Conservation (phyloP, 1,284 basidiomycete genomes). For the Ustilago bromivora region DNA sequence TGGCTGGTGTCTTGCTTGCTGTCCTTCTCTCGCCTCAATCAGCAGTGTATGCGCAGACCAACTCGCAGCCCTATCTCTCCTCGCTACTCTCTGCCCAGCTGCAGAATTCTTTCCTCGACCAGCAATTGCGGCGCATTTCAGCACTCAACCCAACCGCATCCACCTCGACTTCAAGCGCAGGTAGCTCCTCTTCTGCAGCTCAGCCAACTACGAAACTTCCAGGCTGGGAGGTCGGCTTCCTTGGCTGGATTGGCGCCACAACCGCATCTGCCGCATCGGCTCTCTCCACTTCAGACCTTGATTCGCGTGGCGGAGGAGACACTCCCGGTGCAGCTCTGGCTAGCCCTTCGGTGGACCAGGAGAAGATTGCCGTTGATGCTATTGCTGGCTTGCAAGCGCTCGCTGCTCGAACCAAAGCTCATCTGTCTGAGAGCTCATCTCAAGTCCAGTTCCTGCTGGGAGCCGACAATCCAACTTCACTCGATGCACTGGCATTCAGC, state of each 20-base stretch:
- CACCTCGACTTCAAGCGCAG: not conserved
- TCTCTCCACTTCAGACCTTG: slow-evolving; percentile 32
- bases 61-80: slow-evolving; percentile 35
- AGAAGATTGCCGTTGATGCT: slow-evolving; percentile 34
- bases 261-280: slow-evolving; percentile 31
- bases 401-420: slow-evolving; percentile 27
- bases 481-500: slow-evolving; percentile 56
- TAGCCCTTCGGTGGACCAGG: slow-evolving; percentile 41
- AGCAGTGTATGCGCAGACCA: slow-evolving; percentile 14
- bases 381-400: slow-evolving; percentile 36
- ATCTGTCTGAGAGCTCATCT: slow-evolving; percentile 11
- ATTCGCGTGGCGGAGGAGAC: slow-evolving; percentile 41
- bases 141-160: slow-evolving; percentile 43
- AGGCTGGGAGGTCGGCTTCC: slow-evolving; percentile 54
- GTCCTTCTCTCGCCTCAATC: slow-evolving; percentile 41
- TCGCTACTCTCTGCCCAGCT: slow-evolving; percentile 35
- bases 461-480: slow-evolving; percentile 25
- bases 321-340: slow-evolving; percentile 43
- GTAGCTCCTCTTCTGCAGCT: slow-evolving; percentile 13
- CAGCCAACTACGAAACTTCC: slow-evolving; percentile 48
- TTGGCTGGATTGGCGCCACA: slow-evolving; percentile 47
- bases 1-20: slow-evolving; percentile 46
- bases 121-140: slow-evolving; percentile 44
- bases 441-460: slow-evolving; percentile 23
- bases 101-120: slow-evolving; percentile 42